Evolutionary conservation across 2,329 filamentous ascomycete species (phyloP), one percentile per base, ranked within the genome.

Genomic region (Hysterium pulicare): DNA sequence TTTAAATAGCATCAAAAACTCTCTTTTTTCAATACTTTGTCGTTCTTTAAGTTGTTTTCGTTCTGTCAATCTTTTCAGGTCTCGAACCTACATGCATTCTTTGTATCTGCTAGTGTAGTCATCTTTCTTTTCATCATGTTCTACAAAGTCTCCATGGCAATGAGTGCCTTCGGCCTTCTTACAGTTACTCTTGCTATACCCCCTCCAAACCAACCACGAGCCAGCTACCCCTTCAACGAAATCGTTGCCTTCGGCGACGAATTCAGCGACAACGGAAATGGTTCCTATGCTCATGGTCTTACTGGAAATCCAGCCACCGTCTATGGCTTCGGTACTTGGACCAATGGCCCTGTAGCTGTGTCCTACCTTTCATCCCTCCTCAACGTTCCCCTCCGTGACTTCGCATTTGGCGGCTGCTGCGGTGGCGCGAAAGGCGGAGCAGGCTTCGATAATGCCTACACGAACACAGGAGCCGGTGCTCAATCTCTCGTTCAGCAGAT

Each of bases 241-340:
- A 32, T 60, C 15, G 46, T 61, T 9, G 54, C 50, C 8, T 61
- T 59, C 34, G 57, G 57, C n/a, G 57, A 61, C 39, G 54, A 61
- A 26, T 39, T 61, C 32, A 44, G 38, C 26, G 57, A 60, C 42
- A 58, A 58, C 39, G 57, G 57, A 24, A 57, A 54, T 37, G 57
- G 57, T 19, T 46, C 37, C 40, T 57, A 50, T 41, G 55, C 52
- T 15, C 52, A 58, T 41, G 50, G 52, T 22, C 50, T 61, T 34
- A 49, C 53, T 6, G 53, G 53, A 20, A 39, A 46, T 28, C 48
- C 46, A 3, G 47, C 46, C 17, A 49, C 41, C 20, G 45, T 58
- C 24, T 61, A 61, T 45, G 58, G 56, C 24, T 57, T 44, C 40
- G 46, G 46, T 3, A 61, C 56, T 6, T 59, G 56, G 58, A 61